A percentile compares a stretch with the other conserved stretches of the same genome.
Conservation (phyloP, 192 early-diverging fungal species). For the Coemansia biformis region DNA sequence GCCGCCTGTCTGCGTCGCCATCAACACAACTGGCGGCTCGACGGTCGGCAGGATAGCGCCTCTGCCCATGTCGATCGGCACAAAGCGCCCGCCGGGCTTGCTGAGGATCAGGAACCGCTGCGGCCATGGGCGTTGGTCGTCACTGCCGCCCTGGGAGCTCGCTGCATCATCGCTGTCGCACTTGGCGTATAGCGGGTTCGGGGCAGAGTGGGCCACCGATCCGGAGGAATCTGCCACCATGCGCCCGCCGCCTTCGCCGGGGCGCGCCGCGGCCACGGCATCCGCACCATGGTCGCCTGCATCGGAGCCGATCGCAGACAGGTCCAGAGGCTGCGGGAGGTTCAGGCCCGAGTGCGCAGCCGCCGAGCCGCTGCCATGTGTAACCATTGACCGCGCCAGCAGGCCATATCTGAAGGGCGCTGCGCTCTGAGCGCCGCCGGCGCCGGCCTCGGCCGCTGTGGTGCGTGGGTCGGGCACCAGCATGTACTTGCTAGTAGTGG, state of each 20-base stretch:
- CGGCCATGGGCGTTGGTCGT: not conserved
- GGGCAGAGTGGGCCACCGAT: too few relatives aligned
- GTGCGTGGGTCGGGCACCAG: too few relatives aligned
- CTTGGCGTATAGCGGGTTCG: too few relatives aligned
- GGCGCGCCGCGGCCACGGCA: not conserved
- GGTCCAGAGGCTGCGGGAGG: conserved; percentile 30
- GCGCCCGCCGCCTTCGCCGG: too few relatives aligned
- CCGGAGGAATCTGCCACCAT: too few relatives aligned
- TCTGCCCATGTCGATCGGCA: conserved; percentile 44
- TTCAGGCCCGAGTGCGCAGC: conserved; percentile 10
- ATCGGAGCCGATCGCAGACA: conserved; percentile 4
- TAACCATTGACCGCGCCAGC: not conserved
- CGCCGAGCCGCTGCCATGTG: not conserved
- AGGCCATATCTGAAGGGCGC: too few relatives aligned
- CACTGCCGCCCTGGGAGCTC: not conserved
- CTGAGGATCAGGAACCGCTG: conserved; percentile 45
- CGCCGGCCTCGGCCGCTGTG: too few relatives aligned
- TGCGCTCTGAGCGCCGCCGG: too few relatives aligned
- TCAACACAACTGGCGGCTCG: conserved; percentile 25
- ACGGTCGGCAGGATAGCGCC: conserved; percentile 36
- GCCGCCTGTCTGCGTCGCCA: conserved; percentile 21
- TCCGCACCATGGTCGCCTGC: not conserved
- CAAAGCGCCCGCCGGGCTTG: conserved; percentile 52
- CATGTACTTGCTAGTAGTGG: not conserved
- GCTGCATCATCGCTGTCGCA: too few relatives aligned